Base-by-base conservation (phyloP, 495 filamentous ascomycete species). In the Aspergillus kassunensis region DNA sequence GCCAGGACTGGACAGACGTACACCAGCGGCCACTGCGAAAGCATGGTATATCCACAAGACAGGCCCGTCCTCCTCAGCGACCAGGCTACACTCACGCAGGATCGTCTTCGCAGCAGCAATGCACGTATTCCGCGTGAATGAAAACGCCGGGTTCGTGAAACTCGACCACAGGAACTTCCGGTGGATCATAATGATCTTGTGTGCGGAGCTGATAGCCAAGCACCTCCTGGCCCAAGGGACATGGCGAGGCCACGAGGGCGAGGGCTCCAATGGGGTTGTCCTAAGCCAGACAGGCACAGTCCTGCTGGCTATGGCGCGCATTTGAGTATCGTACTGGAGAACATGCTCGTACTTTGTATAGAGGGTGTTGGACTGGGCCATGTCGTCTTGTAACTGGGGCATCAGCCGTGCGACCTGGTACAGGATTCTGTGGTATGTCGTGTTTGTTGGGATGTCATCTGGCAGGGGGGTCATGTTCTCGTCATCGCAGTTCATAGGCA, bases 131-230 rank as follows among this genome's bases (percentile, higher is more conserved):
- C 74, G 58, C 34, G 72, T 72, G 16, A 71, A 71, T 18, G 51
- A 61, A 45, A 67, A 79, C 27, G 54, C 66, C 4, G 65, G 62
- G 16, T 68, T 64, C 12, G 67, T 57, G 47, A 77, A 77, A 37
- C 71, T 73, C 25, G 61, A 63, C 39, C 68, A 72, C 0, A 79
- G 58, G 48, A 79, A 77, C 1, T 65, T 64, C 19, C 75, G 67
- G 54, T 79, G 73, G 21, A 79, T 72, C 75, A 77, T 77, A 44
- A 79, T 79, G 33, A 79, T 72, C 43, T 79, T 79, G 49, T 79
- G 72, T 0, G 68, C 68, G n/a, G 68, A 64, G 3, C 71, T 74
- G 15, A 73, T 72, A 1, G 70, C 67, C 4, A 75, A 56, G 44
- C 68, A 64, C 16, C 69, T 62, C n/a, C 73, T 64, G 6, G 73